Evolutionary conservation across 2,329 filamentous ascomycete genomes (phyloP).

Genomic region (Fusarium sp.): DNA sequence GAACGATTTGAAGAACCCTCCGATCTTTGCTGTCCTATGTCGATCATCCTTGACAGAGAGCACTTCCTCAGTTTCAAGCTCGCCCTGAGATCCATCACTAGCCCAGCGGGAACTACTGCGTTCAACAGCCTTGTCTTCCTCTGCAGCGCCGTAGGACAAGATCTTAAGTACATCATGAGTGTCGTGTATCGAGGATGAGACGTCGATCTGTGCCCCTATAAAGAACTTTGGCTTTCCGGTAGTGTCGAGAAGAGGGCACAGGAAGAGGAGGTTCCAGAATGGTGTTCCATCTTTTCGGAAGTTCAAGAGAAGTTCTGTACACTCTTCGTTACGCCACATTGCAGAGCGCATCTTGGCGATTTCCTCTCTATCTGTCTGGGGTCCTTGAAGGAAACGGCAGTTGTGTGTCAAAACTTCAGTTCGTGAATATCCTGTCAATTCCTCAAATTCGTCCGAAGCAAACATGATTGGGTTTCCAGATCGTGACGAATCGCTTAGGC

Average conservation of each 20-base stretch:
- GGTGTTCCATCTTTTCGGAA: constrained; percentile 64
- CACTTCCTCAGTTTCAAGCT: constrained; percentile 48
- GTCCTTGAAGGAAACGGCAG: constrained; percentile 64
- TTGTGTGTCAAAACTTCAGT: constrained; percentile 63
- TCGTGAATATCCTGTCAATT: constrained; percentile 64
- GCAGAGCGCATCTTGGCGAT: constrained; percentile 58
- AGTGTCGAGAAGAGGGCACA: constrained; percentile 64
- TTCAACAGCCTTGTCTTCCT: constrained; percentile 37
- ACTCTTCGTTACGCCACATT: constrained; percentile 59
- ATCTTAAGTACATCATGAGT: constrained; percentile 65
- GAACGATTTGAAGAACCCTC: constrained; percentile 54
- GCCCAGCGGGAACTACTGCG: constrained; percentile 29
- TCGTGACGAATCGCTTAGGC: constrained; percentile 65
- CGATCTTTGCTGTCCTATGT: constrained; percentile 47
- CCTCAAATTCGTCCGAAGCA: constrained; percentile 65
- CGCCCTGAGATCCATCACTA: constrained; percentile 30
- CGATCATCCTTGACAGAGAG: constrained; percentile 42
- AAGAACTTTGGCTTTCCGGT: constrained; percentile 64
- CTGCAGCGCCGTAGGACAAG: constrained; percentile 55
- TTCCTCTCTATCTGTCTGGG: constrained; percentile 59
- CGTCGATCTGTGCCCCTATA: constrained; percentile 69
- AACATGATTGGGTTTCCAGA: constrained; percentile 65
- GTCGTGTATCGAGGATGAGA: constrained; percentile 66
- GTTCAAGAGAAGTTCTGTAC: constrained; percentile 65
- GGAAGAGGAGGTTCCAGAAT: constrained; percentile 70